Conservation (phyloP, 768 basidiomycete genomes). For the Phallus indusiatus region DNA sequence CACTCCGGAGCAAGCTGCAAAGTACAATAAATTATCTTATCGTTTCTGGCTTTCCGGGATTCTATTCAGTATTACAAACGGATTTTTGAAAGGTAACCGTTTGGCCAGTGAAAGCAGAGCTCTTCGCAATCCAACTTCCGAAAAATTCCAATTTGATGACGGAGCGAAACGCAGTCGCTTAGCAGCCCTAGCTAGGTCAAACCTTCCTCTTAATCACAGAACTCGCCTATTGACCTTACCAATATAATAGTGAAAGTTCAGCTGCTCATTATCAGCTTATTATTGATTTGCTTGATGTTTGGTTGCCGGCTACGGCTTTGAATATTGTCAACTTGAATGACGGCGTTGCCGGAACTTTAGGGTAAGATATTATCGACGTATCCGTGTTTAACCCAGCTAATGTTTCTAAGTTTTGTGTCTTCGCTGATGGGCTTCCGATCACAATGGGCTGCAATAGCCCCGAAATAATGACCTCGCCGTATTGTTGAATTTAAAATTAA, state of each 20-base stretch:
- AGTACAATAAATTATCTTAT: conserved; percentile 56
- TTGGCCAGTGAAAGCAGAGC: conserved; percentile 51
- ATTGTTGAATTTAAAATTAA: background rate
- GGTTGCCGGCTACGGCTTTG: conserved; percentile 80
- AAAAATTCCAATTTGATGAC: conserved; percentile 31
- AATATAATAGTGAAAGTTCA: conserved; percentile 42
- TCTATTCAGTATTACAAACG: conserved; percentile 63
- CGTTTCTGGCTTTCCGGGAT: conserved; percentile 88
- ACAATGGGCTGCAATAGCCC: conserved; percentile 48
- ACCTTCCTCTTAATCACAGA: background rate
- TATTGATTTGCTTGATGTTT: conserved; percentile 79
- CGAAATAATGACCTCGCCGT: background rate
- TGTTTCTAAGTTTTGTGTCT: conserved; percentile 46
- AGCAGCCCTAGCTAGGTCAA: conserved; percentile 27
- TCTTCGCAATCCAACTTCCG: conserved; percentile 38
- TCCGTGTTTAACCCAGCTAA: conserved; percentile 11
- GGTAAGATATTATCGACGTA: conserved; percentile 40
- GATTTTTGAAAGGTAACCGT: conserved; percentile 56
- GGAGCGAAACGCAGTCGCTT: conserved; percentile 14
- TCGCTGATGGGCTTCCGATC: conserved; percentile 60
- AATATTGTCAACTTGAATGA: conserved; percentile 74
- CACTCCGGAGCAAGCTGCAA: conserved; percentile 49
- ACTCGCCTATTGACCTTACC: conserved; percentile 8
- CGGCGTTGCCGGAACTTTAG: conserved; percentile 74
- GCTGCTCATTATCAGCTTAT: conserved; percentile 70